Evolutionary conservation across 331 rosid genomes (phyloP).

Genomic region (Rosa hybrid): DNA sequence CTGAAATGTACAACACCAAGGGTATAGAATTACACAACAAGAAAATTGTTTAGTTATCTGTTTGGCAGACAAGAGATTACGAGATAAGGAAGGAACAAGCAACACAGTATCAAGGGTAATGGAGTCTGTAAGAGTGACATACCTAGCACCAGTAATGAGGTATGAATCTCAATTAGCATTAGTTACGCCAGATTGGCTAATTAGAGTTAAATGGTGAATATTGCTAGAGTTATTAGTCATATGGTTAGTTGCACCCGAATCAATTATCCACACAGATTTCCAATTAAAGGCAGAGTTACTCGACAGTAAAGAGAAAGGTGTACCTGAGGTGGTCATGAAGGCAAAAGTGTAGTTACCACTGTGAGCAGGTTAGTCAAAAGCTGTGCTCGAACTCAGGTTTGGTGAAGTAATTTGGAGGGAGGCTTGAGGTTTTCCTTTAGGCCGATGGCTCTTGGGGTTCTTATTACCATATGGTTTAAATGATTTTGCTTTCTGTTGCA

Average conservation of each 20-base stretch:
- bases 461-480: too few species aligned
- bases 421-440: neutral
- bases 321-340: neutral
- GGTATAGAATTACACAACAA: too few species aligned
- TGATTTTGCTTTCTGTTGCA: neutral
- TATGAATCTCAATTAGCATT: too few species aligned
- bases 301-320: neutral
- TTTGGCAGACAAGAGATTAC: too few species aligned
- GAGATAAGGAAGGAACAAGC: too few species aligned
- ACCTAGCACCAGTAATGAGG: too few species aligned
- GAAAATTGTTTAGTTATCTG: too few species aligned
- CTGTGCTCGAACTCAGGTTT: neutral
- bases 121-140: too few species aligned
- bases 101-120: too few species aligned
- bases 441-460: neutral
- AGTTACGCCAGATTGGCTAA: too few species aligned
- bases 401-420: neutral
- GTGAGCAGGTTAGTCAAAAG: neutral
- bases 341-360: neutral
- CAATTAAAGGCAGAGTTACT: neutral
- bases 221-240: neutral
- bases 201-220: neutral
- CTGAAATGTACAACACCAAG: too few species aligned
- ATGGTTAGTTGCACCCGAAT: neutral
- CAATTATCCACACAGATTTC: neutral